phyloP scores from a whole-genome alignment of 805 yeast species.

The Nakazawaea wickerhamii region DNA sequence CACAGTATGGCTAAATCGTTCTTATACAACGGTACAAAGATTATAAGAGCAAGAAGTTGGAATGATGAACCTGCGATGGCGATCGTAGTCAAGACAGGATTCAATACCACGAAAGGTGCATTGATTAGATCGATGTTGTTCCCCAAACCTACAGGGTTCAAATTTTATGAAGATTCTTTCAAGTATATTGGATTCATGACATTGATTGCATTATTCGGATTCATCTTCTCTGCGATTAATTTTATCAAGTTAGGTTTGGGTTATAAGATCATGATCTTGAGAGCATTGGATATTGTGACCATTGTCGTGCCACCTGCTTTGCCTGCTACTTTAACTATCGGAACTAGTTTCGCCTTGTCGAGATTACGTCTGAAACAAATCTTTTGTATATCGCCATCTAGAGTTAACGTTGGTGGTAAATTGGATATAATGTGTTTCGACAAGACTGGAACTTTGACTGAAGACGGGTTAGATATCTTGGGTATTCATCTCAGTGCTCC shows the following conservation, averaged over 20 bases:
- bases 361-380: conserved; percentile 65
- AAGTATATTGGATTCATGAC: conserved; percentile 95
- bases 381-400: conserved; percentile 89
- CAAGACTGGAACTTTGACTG: conserved; percentile 96
- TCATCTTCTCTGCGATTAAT: conserved; percentile 74
- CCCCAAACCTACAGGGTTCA: conserved; percentile 91
- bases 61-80: conserved; percentile 79
- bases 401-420: conserved; percentile 95
- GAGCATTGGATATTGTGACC: conserved; percentile 92
- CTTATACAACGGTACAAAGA: conserved; percentile 83
- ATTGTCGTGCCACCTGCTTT: conserved; percentile 98
- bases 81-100: conserved; percentile 83
- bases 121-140: conserved; percentile 92
- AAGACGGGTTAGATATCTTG: conserved; percentile 89
- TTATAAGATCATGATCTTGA: conserved; percentile 61
- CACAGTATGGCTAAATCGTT: conserved; percentile 68
- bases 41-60: conserved; percentile 74
- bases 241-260: conserved; percentile 75
- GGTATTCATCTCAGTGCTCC: conserved; percentile 38
- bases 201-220: conserved; percentile 76
- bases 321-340: conserved; percentile 96
- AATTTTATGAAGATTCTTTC: conserved; percentile 91
- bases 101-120: conserved; percentile 93
- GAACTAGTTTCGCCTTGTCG: conserved; percentile 85
- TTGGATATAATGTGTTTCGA: conserved; percentile 88